Evolutionary conservation across 139 green algal species (phyloP).

Genomic region (Spirogloea muscicola): DNA sequence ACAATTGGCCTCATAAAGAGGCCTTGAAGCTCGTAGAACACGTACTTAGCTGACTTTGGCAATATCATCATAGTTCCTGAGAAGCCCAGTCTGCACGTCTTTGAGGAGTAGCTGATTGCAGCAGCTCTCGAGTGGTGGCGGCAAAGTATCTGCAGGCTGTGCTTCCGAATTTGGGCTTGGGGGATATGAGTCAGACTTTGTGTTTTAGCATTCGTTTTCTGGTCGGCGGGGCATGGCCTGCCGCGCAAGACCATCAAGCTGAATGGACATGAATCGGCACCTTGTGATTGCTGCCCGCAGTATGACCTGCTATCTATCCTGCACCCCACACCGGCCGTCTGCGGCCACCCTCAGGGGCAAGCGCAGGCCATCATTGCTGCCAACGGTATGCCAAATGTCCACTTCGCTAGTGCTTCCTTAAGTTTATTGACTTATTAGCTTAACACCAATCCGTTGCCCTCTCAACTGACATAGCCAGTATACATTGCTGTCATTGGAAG

Average conservation of each 20-base stretch:
- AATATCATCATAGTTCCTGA: too few species aligned
- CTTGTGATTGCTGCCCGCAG: background rate
- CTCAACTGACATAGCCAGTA: background rate
- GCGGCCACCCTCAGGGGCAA: slow-evolving; percentile 63
- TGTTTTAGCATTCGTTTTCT: background rate
- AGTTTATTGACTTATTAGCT: background rate
- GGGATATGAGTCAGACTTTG: slow-evolving; percentile 2
- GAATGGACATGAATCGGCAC: too few species aligned
- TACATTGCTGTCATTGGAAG: background rate
- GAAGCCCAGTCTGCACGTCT: background rate
- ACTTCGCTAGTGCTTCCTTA: too few species aligned
- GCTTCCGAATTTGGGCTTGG: too few species aligned
- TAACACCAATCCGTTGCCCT: background rate
- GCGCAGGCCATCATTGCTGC: background rate
- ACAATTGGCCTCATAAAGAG: background rate
- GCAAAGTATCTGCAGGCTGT: too few species aligned
- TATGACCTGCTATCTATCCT: slow-evolving; percentile 53
- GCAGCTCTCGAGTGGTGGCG: too few species aligned
- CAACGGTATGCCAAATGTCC: slow-evolving; percentile 14
- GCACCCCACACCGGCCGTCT: slow-evolving; percentile 74
- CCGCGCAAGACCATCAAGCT: too few species aligned
- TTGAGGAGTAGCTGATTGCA: slow-evolving; percentile 4
- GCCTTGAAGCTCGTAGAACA: background rate
- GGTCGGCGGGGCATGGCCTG: too few species aligned
- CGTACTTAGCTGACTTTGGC: too few species aligned